Conservation (phyloP, 1,284 basidiomycete species). For the Irpex sp. region DNA sequence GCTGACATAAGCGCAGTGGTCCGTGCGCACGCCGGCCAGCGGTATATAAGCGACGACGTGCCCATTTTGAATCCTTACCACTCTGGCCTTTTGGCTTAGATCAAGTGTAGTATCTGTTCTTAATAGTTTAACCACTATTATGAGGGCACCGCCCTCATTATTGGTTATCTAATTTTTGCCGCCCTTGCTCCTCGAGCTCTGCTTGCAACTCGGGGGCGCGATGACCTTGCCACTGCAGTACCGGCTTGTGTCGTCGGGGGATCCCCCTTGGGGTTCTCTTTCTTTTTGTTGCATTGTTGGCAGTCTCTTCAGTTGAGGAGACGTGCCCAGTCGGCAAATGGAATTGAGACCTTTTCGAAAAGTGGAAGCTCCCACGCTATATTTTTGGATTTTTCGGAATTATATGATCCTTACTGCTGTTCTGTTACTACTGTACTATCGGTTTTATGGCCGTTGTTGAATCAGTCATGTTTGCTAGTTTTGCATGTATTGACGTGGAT, state of each 20-base stretch:
- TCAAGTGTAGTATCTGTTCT: conserved; percentile 96
- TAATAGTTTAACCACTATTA: conserved; percentile 16
- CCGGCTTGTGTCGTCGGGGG: conserved; percentile 17
- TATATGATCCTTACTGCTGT: background rate
- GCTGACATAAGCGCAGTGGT: conserved; percentile 6
- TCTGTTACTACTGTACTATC: background rate
- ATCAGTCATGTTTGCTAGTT: too few relatives aligned
- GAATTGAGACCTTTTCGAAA: background rate
- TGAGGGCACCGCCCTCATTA: conserved; percentile 17
- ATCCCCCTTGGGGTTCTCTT: conserved; percentile 11
- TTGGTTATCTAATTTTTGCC: conserved; percentile 16
- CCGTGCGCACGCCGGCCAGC: conserved; percentile 4
- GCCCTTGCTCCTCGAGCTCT: conserved; percentile 15
- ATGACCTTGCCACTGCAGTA: conserved; percentile 17
- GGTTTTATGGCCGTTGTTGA: background rate
- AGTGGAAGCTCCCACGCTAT: background rate
- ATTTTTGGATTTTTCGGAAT: background rate
- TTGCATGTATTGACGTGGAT: too few relatives aligned
- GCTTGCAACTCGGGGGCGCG: conserved; percentile 14
- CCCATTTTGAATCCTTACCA: conserved; percentile 41
- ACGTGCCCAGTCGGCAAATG: background rate
- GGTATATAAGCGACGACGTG: conserved; percentile 10
- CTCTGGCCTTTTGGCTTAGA: conserved; percentile 96
- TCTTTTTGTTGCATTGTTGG: conserved; percentile 8
- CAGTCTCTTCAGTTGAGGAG: conserved; percentile 2